Base-by-base conservation (phyloP, 139 green algal genomes). In the Mychonastes homosphaera region DNA sequence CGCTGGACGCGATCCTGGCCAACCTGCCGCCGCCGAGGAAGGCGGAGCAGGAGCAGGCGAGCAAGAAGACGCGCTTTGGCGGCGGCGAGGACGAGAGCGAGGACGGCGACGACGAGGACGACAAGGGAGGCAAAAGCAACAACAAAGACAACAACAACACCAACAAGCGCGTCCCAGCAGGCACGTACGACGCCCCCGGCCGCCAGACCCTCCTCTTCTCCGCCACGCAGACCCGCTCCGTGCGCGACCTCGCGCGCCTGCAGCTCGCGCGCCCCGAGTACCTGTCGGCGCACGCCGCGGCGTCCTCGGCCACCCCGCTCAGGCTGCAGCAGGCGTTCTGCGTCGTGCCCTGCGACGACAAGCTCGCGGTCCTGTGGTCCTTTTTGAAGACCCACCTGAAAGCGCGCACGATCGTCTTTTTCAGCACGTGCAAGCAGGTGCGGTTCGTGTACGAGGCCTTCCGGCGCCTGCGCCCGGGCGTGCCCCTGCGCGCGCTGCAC, bases 401-500 rank as follows among this genome's bases (percentile, higher is more conserved):
- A 50, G 67, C 71, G 36, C 71, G 92, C 53, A 88, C 76, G 5
- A 84, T 99, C 35, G 74, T 98, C 6, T 99, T 99, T 63, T 58
- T 97, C 6, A 88, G 80, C 33, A 96, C 85, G 3, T 98, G 92
- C 85, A 99, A 97, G 72, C 92, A 98, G 73, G 83, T 84, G 50
- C 79, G 85, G 21, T 96, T 96, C 72, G 62, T 93, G 24, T 76
- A 86, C 55, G 89, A 96, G 59, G 83, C 85, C 4, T 94, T 99
- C 62, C 67, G 76, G 34, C 83, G 79, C 62, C 81, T 99, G 70
- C 75, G 88, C 7, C 92, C 92, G 5, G 92, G 92, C 8, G 74
- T 93, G 10, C 85, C 86, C 15, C 62, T 98, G 33, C 73, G 82
- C 50, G 77, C 69, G 33, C 79, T 99, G 51, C 90, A 98, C 65